Conservation (phyloP, 768 basidiomycete genomes). For the Suillus fuscotomentosus region DNA sequence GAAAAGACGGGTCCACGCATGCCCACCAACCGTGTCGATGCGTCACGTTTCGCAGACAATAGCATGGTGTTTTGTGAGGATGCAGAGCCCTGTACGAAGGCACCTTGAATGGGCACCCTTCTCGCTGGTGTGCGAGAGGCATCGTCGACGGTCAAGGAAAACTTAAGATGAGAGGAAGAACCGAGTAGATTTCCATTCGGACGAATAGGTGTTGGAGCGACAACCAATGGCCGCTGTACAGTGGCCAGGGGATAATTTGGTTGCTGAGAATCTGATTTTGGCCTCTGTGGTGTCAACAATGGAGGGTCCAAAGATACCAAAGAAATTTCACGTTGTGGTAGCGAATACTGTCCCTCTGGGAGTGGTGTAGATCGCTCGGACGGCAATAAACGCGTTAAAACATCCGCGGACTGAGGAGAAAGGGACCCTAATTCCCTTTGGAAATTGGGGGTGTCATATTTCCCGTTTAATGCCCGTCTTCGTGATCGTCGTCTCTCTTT, state of each 20-base stretch:
- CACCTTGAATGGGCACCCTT: slow-evolving; percentile 56
- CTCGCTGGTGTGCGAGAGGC: slow-evolving; percentile 58
- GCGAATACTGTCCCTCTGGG: slow-evolving; percentile 12
- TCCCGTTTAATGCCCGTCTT: slow-evolving; percentile 34
- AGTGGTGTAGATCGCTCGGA: slow-evolving; percentile 18
- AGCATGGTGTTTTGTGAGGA: slow-evolving; percentile 47
- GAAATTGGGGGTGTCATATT: slow-evolving; percentile 12
- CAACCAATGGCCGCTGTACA: slow-evolving; percentile 25
- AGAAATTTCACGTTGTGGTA: slow-evolving; percentile 15
- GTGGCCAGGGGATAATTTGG: slow-evolving; percentile 17
- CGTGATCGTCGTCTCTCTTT: slow-evolving; percentile 15
- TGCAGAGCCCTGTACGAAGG: slow-evolving; percentile 46
- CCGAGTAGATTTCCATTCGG: slow-evolving; percentile 10
- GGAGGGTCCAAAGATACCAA: slow-evolving; percentile 26
- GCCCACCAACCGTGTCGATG: slow-evolving; percentile 14
- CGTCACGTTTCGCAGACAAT: slow-evolving; percentile 26
- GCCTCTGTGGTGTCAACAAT: slow-evolving; percentile 22
- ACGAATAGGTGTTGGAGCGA: slow-evolving; percentile 30
- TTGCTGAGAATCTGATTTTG: slow-evolving; percentile 11
- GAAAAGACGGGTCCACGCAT: slow-evolving; percentile 36
- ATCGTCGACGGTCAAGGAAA: slow-evolving; percentile 36
- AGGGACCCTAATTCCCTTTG: slow-evolving; percentile 51
- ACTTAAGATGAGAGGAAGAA: slow-evolving; percentile 31
- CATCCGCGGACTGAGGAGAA: slow-evolving; percentile 54
- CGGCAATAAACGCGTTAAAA: slow-evolving; percentile 39